These are phyloP conservation scores for Pleurotus citrinopileatus DNA, from an alignment of 768 basidiomycete genomes.

Conservation along the genomic window DNA sequence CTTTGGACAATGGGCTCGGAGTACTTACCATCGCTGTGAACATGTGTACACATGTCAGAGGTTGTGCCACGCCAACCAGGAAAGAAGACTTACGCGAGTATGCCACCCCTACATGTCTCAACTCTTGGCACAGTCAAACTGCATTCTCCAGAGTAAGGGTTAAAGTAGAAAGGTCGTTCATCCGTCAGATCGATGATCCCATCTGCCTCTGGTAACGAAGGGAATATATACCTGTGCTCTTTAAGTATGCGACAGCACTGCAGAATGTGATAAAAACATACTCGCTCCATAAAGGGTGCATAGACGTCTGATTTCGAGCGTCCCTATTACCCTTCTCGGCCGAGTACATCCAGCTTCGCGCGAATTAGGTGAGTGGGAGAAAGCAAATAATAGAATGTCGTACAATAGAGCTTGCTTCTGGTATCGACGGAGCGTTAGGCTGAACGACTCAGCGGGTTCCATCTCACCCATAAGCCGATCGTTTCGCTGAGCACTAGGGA, in stretches of 20 bases:
- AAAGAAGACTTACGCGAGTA: constrained; percentile 68
- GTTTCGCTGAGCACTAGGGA: constrained; percentile 78
- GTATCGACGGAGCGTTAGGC: constrained; percentile 74
- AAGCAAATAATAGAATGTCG: constrained; percentile 19
- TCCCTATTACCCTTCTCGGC: constrained; percentile 74
- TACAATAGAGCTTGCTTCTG: constrained; percentile 90
- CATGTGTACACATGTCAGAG: constrained; percentile 6
- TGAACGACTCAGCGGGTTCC: constrained; percentile 78
- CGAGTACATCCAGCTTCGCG: constrained; percentile 83
- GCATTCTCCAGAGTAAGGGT: constrained; percentile 88
- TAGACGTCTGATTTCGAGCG: constrained; percentile 64
- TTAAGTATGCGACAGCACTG: constrained; percentile 12
- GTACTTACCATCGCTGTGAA: constrained; percentile 37
- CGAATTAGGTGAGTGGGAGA: constrained; percentile 2
- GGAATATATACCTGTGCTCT: constrained; percentile 66
- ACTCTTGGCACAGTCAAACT: constrained; percentile 82
- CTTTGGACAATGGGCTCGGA: neutral
- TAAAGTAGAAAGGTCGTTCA: constrained; percentile 83
- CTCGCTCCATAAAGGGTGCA: constrained; percentile 97
- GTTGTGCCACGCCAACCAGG: neutral
- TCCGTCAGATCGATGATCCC: constrained; percentile 80
- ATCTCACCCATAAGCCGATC: constrained; percentile 76
- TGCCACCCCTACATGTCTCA: constrained; percentile 81
- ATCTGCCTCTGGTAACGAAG: constrained; percentile 47
- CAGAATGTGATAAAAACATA: constrained; percentile 33